Base-by-base conservation (phyloP, 768 basidiomycete genomes). In the Astraeus odoratus region DNA sequence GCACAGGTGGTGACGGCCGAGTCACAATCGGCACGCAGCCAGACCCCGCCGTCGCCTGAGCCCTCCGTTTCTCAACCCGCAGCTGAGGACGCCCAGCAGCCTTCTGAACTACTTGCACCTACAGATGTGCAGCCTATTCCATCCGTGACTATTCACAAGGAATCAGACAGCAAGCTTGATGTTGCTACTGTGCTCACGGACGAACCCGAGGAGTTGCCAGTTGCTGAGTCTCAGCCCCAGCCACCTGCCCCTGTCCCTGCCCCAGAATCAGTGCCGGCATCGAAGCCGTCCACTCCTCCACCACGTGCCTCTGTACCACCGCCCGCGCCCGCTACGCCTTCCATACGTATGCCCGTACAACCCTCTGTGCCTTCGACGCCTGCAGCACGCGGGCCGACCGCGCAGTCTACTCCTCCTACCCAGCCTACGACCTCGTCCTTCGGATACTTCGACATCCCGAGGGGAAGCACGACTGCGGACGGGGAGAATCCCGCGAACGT, bases 181-280 rank as follows among this genome's bases (percentile, higher is more conserved):
- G 18, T 75, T 69, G 25, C 72, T 59, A 8, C 54, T 5, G 75
- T 73, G 7, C 72, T 79, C 59, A 78, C 74, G 0, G 74, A 72
- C 19, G 74, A 76, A 40, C 67, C 71, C 3, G 77, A 79, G 33
- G 67, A 59, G 12, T 42, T 64, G n/a, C n/a, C n/a, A n/a, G n/a
- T n/a, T n/a, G n/a, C n/a, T n/a, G n/a, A n/a, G n/a, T n/a, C 15
- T 23, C 50, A 18, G 20, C 30, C 19, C 36, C 42, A 10, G n/a
- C 55, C n/a, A 27, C 19, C 43, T 4, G 48, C 43, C 5, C 30
- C 46, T 12, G 40, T 49, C 1, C 46, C 51, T n/a, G 36, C 52
- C 18, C 37, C 42, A 4, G 45, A 53, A 6, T 54, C 58, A 39
- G 51, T 42, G 2, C 43, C 47, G 9, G 30, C 53, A 36, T 53